Base-by-base conservation (phyloP, 1,139 yeast species). In the Candida smagusa region DNA sequence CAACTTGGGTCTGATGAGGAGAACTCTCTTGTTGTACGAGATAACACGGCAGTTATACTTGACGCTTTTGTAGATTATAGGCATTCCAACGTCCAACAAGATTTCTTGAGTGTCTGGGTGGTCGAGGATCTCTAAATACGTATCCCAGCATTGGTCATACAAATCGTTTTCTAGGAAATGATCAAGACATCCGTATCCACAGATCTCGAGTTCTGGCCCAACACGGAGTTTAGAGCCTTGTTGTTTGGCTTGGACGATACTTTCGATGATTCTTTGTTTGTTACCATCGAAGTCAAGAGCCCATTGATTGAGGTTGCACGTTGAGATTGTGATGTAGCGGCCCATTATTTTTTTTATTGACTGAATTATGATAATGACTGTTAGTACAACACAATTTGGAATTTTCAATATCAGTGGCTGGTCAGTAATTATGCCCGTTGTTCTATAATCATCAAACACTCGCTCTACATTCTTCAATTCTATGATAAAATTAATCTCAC, bases 251-350 rank as follows among this genome's bases (percentile, higher is more conserved):
- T 77, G 71, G 26, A 59, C 59, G 53, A 94, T 90, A 43, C 95
- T 84, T 53, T 84, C 82, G 27, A 92, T 55, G 49, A 94, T 92
- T 39, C 99, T 71, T 54, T 89, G 96, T 40, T 96, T 75, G 61
- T 94, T 94, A 5, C 98, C 99, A 59, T 92, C 97, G 62, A 88
- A 94, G 62, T 94, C 99, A 44, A 94, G 72, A 0, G 98, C 96
- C 99, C 99, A 94, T 75, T 94, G 99, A 63, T 94, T 94, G 49
- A 94, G 74, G 54, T 84, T 77, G 54, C 84, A 79, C 2, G 84
- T 77, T 9, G 84, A 77, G 32, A 79, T 56, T 1, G 84, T 79
- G 29, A 79, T 67, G 52, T 72, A 77, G 34, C 74, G 78, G 4
- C 80, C 79, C 81, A 77, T 77, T 16, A 3, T 16, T 16, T n/a